These are phyloP conservation scores for Chaetoceros muelleri DNA, from an alignment of 108 stramenopile species.

Conservation along the genomic window DNA sequence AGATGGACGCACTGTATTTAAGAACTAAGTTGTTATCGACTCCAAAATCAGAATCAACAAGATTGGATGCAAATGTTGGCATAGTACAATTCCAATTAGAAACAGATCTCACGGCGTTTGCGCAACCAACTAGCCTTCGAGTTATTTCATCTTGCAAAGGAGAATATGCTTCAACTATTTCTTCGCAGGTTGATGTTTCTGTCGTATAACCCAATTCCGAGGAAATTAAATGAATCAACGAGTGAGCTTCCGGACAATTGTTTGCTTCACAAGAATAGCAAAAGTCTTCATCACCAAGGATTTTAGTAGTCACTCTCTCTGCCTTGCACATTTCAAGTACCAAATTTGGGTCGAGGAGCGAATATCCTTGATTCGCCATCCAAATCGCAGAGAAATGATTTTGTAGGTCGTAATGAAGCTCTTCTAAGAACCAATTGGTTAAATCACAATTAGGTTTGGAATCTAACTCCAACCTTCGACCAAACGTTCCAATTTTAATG, in stretches of 20 bases:
- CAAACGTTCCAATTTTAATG: background rate
- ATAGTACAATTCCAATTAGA: background rate
- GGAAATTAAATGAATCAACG: background rate
- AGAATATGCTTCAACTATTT: background rate
- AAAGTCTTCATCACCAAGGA: background rate
- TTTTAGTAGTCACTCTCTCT: background rate
- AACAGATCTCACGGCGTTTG: background rate
- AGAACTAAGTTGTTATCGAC: constrained; percentile 2
- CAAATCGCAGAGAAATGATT: background rate
- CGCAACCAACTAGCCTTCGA: background rate
- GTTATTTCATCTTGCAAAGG: background rate
- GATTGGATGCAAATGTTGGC: constrained; percentile 12
- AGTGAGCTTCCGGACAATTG: background rate
- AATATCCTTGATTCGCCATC: background rate
- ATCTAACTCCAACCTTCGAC: background rate
- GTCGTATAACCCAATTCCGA: background rate
- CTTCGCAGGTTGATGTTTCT: background rate
- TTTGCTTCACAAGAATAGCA: background rate
- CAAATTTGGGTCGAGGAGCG: background rate
- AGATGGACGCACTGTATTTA: constrained; percentile 33
- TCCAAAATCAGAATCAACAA: constrained; percentile 30
- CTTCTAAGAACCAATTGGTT: background rate
- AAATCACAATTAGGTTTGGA: background rate
- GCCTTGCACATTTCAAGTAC: background rate
- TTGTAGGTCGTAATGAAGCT: background rate